Base-by-base conservation (phyloP, 2,329 filamentous ascomycete genomes). In the Botrytis fabae region DNA sequence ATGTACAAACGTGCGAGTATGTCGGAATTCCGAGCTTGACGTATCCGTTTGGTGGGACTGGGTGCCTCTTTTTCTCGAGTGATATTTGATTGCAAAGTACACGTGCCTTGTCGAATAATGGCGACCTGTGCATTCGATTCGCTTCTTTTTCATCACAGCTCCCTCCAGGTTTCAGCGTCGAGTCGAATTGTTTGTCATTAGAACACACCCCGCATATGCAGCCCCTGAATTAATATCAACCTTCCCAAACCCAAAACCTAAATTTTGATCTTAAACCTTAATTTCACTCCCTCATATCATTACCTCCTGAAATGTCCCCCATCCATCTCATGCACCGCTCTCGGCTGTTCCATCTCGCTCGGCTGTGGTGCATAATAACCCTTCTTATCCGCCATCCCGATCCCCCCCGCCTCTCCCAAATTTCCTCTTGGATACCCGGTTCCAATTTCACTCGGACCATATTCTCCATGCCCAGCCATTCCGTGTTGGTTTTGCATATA, bases 331-430 rank as follows among this genome's bases (percentile, higher is more conserved):
- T 66, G 64, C 22, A 54, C 22, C 32, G 35, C 22, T n/a, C 46
- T 54, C 16, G 7, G 32, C 32, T 48, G 25, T 6, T 66, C 64
- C 64, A 66, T 66, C 64, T 66, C 64, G n/a, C 32, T 66, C 64
- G 32, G 32, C 16, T 25, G 32, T 16, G 64, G 35, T 25, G 64
- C 64, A 66, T 54, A 54, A 28, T 54, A 66, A 6, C 64, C 46
- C 46, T 40, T 66, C 32, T 66, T 54, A 40, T 66, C 64, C 25
- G 22, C 32, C 4, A 66, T 38, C 5, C 63, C 63, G 3, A 66
- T 66, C 9, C 44, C 44, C 32, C 63, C 32, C 8, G 25, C 64
- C 5, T 66, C 64, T 22, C 46, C 46, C 35, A 54, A 40, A 54
- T 54, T 54, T 10, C 32, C 64, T 14, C 64, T 12, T 28, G 32